These are phyloP conservation scores for Lasiodiplodia sp. DNA, from an alignment of 2,329 filamentous ascomycete species.

Conservation along the genomic window DNA sequence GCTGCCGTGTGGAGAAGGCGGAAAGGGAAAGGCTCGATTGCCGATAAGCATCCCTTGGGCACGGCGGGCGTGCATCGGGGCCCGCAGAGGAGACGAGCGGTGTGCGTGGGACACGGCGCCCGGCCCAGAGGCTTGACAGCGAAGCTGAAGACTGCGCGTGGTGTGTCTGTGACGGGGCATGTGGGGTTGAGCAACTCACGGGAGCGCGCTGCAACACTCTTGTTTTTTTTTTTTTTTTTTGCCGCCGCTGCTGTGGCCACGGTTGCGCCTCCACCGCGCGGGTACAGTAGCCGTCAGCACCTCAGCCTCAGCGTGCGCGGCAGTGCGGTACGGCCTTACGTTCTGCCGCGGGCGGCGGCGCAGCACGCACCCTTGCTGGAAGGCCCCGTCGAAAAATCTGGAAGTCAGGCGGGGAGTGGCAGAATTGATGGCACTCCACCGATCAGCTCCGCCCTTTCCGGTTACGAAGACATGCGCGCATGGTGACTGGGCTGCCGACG, in stretches of 20 bases:
- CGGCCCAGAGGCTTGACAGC: conserved; percentile 23
- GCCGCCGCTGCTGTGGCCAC: background rate
- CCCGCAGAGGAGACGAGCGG: conserved; percentile 22
- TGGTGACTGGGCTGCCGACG: background rate
- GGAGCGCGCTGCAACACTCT: conserved; percentile 3
- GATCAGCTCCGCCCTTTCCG: conserved; percentile 5
- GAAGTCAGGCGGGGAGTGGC: conserved; percentile 15
- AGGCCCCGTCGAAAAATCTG: conserved; percentile 2
- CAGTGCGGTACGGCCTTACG: conserved; percentile 14
- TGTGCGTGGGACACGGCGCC: conserved; percentile 21
- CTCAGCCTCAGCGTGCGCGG: conserved; percentile 8
- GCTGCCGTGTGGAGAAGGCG: conserved; percentile 13
- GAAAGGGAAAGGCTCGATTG: background rate
- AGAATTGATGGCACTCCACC: conserved; percentile 3
- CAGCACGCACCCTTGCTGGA: conserved; percentile 4
- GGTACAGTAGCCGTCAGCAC: background rate
- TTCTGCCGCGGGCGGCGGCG: background rate
- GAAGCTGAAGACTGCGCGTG: conserved; percentile 24
- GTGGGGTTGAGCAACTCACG: conserved; percentile 19
- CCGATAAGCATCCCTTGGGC: conserved; percentile 22
- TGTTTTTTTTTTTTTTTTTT: background rate
- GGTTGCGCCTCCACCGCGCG: background rate
- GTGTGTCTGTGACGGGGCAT: conserved; percentile 19
- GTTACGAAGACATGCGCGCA: conserved; percentile 9
- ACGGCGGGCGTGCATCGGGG: background rate